Evolutionary conservation across 78 protist species (phyloP), one percentile per base, ranked within the genome.

Genomic region (Cavenderia fasciculata): DNA sequence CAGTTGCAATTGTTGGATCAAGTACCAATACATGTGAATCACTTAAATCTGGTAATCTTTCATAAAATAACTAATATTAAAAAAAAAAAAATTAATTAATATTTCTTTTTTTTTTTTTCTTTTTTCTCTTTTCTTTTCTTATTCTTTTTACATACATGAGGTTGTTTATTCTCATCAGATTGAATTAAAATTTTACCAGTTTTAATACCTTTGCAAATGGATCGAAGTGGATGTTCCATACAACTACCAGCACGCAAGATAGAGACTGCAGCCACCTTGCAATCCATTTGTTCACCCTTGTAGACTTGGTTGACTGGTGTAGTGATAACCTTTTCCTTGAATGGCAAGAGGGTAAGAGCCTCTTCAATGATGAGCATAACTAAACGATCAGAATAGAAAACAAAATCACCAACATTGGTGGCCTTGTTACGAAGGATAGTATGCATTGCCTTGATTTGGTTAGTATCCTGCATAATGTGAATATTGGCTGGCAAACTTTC

Each of bases 181-280:
- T 94, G 96, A 72, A 96, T 96, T 57, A 96, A 89, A 65, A 96
- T 82, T 52, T 96, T 96, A 19, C 97, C 97, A 56, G 85, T 86
- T 43, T 93, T 85, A 43, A 96, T 93, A 69, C 78, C 94, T 36
- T 93, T 72, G 76, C 96, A 93, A 33, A 88, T 66, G 10, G 71
- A 57, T 25, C 96, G 66, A 12, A 96, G 61, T 31, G 95, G 96
- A n/a, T 36, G 59, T 49, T 94, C 97, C 97, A 96, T 96, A 19
- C 92, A 51, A 71, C 92, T 86, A 21, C 97, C 97, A 23, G 95
- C 96, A 31, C 95, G 63, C 14, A 96, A 54, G 38, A 96, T 87
- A 31, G 88, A 57, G 2, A 96, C 90, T n/a, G 96, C 97, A 47
- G 88, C 92, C 14, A 71, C 21, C 18, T 49, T 74, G 31, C 40